Conservation (phyloP, 495 filamentous ascomycete genomes). For the Cercophora newfieldiana region DNA sequence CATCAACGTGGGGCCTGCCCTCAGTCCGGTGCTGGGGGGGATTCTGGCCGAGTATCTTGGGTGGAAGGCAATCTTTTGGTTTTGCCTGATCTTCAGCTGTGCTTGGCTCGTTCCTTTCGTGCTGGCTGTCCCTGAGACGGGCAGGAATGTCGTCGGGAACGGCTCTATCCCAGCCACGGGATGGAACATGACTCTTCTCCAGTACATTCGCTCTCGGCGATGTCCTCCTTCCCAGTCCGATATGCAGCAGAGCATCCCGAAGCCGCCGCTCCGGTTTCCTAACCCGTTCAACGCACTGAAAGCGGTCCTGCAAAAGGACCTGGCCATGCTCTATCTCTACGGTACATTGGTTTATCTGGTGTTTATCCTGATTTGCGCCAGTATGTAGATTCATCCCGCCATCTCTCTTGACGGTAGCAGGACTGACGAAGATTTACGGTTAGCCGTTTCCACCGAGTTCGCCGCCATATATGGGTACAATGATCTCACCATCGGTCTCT, state of each 20-base stretch:
- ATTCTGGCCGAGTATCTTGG: slow-evolving; percentile 63
- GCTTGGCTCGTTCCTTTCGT: slow-evolving; percentile 54
- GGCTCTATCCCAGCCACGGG: slow-evolving; percentile 59
- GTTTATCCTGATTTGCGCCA: slow-evolving; percentile 50
- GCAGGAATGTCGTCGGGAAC: slow-evolving; percentile 69
- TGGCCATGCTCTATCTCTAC: slow-evolving; percentile 42
- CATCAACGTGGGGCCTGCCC: slow-evolving; percentile 52
- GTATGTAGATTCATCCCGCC: too few relatives aligned
- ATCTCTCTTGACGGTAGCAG: too few relatives aligned
- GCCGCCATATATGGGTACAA: slow-evolving; percentile 62
- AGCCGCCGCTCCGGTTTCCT: slow-evolving; percentile 60
- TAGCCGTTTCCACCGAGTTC: slow-evolving; percentile 62
- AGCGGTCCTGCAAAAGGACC: slow-evolving; percentile 67
- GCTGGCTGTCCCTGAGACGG: slow-evolving; percentile 65
- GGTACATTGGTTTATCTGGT: slow-evolving; percentile 54
- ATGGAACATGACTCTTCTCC: slow-evolving; percentile 54
- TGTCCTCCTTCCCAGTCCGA: not conserved
- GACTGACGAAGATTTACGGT: too few relatives aligned
- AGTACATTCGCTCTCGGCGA: slow-evolving; percentile 40
- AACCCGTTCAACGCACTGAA: slow-evolving; percentile 69
- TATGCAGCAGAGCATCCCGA: slow-evolving; percentile 10
- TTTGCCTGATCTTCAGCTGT: slow-evolving; percentile 60
- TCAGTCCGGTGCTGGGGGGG: slow-evolving; percentile 67
- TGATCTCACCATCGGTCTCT: slow-evolving; percentile 67
- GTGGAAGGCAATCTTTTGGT: slow-evolving; percentile 76